These are phyloP conservation scores for Silene noctiflora DNA, from an alignment of 179 eudicot genomes.

Conservation along the genomic window DNA sequence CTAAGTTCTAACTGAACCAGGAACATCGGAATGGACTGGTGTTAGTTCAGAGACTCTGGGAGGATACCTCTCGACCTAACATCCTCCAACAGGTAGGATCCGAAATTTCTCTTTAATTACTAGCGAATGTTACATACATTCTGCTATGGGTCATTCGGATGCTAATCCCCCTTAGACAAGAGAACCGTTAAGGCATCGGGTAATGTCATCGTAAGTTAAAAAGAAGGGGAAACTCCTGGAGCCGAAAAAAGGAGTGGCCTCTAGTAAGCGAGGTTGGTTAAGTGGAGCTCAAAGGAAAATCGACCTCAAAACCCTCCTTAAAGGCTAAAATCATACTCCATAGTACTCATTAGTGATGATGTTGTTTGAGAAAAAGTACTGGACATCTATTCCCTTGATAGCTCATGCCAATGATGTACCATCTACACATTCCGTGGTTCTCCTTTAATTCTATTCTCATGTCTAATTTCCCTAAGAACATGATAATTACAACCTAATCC, in stretches of 20 bases:
- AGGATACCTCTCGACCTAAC: no score
- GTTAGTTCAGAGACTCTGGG: no score
- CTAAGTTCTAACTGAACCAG: no score
- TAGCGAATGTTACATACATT: no score
- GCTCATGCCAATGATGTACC: conserved; percentile 11
- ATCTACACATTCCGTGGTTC: not conserved
- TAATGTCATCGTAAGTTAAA: not conserved
- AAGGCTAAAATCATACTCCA: conserved; percentile 15
- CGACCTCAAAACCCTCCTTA: conserved; percentile 18
- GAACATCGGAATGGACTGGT: no score
- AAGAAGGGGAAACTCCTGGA: not conserved
- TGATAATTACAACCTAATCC: not conserved
- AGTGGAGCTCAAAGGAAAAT: conserved; percentile 24
- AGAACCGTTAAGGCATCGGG: no score
- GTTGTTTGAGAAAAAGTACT: conserved; percentile 17
- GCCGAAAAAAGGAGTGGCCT: not conserved
- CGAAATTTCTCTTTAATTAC: no score
- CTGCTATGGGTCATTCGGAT: no score
- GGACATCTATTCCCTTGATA: conserved; percentile 6
- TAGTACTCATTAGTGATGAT: not conserved
- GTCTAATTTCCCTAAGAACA: not conserved
- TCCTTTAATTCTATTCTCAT: not conserved
- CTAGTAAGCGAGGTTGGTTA: conserved; percentile 14
- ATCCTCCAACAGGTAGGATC: no score
- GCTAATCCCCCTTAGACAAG: no score